phyloP scores from a whole-genome alignment of 148 eudicot species.

The Amaranthus palmeri region DNA sequence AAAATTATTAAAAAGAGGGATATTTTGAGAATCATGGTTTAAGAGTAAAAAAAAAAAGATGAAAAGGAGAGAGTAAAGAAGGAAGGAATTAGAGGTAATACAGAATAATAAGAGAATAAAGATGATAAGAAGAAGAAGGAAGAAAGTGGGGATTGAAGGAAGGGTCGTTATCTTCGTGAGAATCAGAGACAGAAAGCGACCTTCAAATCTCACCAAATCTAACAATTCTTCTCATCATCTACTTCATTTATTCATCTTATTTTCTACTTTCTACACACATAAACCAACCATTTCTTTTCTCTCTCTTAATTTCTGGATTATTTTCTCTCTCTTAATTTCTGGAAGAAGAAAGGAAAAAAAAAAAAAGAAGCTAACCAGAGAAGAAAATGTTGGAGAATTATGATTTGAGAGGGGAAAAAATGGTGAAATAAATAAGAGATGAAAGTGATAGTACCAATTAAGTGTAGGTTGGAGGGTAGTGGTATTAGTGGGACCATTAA shows the following conservation, averaged over 20 bases:
- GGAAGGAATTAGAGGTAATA: background rate
- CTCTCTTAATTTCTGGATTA: background rate
- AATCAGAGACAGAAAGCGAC: slow-evolving; percentile 69
- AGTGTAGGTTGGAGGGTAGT: background rate
- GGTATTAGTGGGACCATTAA: slow-evolving; percentile 6
- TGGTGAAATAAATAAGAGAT: no score
- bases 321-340: background rate
- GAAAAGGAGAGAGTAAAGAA: background rate
- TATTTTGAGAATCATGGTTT: background rate
- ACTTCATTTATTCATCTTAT: background rate
- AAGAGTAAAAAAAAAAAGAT: slow-evolving; percentile 6
- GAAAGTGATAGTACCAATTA: background rate
- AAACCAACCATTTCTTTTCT: background rate
- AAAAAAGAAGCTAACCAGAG: background rate
- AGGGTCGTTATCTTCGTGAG: slow-evolving; percentile 76
- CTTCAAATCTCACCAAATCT: slow-evolving; percentile 48
- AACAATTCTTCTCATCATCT: background rate
- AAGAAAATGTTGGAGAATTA: background rate
- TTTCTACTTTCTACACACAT: background rate
- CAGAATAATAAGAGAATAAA: background rate
- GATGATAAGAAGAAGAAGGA: background rate
- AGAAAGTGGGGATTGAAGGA: slow-evolving; percentile 25
- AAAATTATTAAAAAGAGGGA: no score
- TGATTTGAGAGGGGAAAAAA: background rate
- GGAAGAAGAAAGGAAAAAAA: background rate